phyloP scores from a whole-genome alignment of 495 filamentous ascomycete species.

The Monascus purpureus region DNA sequence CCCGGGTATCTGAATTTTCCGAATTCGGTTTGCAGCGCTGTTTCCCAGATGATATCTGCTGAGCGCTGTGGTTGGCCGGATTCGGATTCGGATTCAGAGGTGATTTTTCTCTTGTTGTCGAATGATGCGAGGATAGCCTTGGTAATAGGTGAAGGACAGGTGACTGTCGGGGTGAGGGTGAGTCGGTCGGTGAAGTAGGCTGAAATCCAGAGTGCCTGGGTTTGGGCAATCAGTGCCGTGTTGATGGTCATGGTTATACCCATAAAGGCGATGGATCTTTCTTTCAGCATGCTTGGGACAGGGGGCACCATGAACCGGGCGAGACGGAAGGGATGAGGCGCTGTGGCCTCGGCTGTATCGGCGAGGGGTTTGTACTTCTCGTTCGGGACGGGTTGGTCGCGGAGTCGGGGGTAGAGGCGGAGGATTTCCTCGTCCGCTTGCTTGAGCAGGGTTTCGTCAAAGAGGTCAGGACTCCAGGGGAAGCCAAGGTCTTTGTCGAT shows the following conservation, averaged over 20 bases:
- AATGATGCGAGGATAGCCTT: no score
- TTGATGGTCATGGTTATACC: constrained; percentile 52
- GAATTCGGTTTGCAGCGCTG: constrained; percentile 50
- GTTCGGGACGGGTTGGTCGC: constrained; percentile 21
- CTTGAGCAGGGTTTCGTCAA: constrained; percentile 13
- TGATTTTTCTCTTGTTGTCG: no score
- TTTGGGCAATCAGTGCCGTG: constrained; percentile 47
- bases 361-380: constrained; percentile 16
- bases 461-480: constrained; percentile 18
- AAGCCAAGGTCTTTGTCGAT: constrained; percentile 26
- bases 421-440: constrained; percentile 56
- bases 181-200: constrained; percentile 44
- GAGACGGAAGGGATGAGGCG: constrained; percentile 34
- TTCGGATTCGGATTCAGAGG: no score
- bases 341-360: constrained; percentile 16
- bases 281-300: constrained; percentile 33
- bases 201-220: constrained; percentile 58
- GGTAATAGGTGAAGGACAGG: constrained; percentile 10
- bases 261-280: constrained; percentile 50
- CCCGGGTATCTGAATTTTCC: constrained; percentile 54
- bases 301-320: constrained; percentile 61
- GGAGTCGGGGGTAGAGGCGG: constrained; percentile 47
- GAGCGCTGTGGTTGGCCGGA: constrained; percentile 6
- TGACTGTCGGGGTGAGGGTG: constrained; percentile 11
- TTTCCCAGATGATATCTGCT: constrained; percentile 39